These are phyloP conservation scores for Malassezia restricta DNA, from an alignment of 1,284 basidiomycete species.

Conservation along the genomic window DNA sequence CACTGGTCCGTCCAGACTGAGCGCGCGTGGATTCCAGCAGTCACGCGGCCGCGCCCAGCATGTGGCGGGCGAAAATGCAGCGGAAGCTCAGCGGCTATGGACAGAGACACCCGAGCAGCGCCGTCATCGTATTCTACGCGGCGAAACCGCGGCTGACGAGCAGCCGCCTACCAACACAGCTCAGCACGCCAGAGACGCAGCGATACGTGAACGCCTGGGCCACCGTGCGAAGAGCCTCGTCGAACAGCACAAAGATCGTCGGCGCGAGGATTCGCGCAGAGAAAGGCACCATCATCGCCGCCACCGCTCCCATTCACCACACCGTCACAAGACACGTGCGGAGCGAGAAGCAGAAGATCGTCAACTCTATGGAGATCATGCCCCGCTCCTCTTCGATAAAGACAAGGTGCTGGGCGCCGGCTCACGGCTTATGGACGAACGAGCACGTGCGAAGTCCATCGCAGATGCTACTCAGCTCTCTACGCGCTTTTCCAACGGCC, in stretches of 20 bases:
- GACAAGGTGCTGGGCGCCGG: slow-evolving; percentile 15
- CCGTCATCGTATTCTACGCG: slow-evolving; percentile 19
- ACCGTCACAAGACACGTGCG: slow-evolving; percentile 9
- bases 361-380: neutral
- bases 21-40: slow-evolving; percentile 33
- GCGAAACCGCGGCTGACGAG: slow-evolving; percentile 2
- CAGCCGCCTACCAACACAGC: neutral
- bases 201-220: too few relatives aligned
- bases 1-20: slow-evolving; percentile 12
- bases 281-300: neutral
- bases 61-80: slow-evolving; percentile 13
- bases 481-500: slow-evolving; percentile 6
- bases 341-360: slow-evolving; percentile 12
- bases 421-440: slow-evolving; percentile 15
- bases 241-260: slow-evolving; percentile 7
- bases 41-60: slow-evolving; percentile 18
- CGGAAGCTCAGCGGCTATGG: slow-evolving; percentile 24
- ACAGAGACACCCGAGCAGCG: slow-evolving; percentile 32
- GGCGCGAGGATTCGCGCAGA: neutral
- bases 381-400: slow-evolving; percentile 8
- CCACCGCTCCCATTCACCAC: slow-evolving; percentile 1
- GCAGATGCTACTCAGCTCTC: slow-evolving; percentile 7
- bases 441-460: slow-evolving; percentile 8
- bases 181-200: neutral
- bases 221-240: neutral